phyloP scores from a whole-genome alignment of 768 basidiomycete species.

The Boletus subparvulus region DNA sequence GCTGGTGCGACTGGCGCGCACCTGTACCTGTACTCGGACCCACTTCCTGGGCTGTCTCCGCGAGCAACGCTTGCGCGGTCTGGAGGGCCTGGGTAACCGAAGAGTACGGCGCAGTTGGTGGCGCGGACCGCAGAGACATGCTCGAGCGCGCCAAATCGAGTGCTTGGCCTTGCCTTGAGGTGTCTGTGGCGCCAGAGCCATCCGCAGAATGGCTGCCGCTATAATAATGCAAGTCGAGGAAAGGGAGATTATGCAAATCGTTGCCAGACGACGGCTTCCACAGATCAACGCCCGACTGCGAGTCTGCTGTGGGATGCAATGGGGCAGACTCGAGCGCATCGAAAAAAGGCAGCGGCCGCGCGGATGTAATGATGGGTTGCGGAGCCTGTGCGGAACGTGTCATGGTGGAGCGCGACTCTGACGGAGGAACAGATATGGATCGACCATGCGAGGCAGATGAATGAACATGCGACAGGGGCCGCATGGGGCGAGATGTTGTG shows the following conservation, averaged over 20 bases:
- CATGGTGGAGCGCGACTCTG: constrained; percentile 49
- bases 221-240: constrained; percentile 75
- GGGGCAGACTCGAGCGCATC: constrained; percentile 25
- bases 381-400: constrained; percentile 37
- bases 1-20: constrained; percentile 37
- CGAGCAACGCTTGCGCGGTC: constrained; percentile 33
- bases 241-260: constrained; percentile 54
- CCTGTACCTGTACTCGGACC: background rate
- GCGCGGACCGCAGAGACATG: constrained; percentile 30
- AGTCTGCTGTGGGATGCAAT: constrained; percentile 2
- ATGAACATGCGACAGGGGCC: constrained; percentile 31
- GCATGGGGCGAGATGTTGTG: constrained; percentile 41
- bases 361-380: constrained; percentile 39
- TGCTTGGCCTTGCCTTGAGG: constrained; percentile 46
- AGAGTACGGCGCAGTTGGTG: constrained; percentile 23
- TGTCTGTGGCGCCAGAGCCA: constrained; percentile 22
- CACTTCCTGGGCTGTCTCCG: constrained; percentile 16
- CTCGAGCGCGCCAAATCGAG: constrained; percentile 49
- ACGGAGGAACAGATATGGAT: constrained; percentile 56
- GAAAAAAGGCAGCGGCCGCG: constrained; percentile 35
- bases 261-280: constrained; percentile 33
- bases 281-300: constrained; percentile 20
- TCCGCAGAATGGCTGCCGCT: constrained; percentile 33
- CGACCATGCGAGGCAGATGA: constrained; percentile 40
- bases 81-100: constrained; percentile 34